Evolutionary conservation across 108 stramenopile species (phyloP).

Genomic region (Cyclotella atomus): DNA sequence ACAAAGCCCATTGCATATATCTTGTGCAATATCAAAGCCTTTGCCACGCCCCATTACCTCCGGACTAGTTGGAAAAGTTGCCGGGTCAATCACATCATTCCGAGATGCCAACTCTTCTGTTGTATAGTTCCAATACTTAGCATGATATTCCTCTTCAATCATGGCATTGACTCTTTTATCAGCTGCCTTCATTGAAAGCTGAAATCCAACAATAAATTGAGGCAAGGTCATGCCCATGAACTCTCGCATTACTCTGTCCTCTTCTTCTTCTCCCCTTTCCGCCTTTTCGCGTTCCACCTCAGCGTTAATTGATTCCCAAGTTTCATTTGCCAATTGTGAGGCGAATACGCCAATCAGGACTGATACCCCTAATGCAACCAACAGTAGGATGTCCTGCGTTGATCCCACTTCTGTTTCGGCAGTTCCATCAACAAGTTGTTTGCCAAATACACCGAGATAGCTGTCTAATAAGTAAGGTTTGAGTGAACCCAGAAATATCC

Average conservation of each 20-base stretch:
- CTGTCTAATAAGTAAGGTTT: constrained; percentile 93
- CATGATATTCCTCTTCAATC: constrained; percentile 66
- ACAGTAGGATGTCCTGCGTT: constrained; percentile 68
- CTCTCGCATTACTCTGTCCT: constrained; percentile 62
- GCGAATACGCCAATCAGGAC: constrained; percentile 89
- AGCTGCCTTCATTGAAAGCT: constrained; percentile 62
- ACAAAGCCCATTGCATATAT: constrained; percentile 69
- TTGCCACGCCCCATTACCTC: constrained; percentile 57
- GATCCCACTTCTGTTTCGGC: constrained; percentile 38
- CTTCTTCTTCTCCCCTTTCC: constrained; percentile 39
- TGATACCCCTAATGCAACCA: constrained; percentile 74
- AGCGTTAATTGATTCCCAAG: constrained; percentile 81
- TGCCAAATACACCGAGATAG: constrained; percentile 89
- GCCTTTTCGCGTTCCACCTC: constrained; percentile 73
- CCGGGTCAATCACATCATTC: constrained; percentile 56
- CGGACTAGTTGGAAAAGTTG: constrained; percentile 54
- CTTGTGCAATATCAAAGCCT: constrained; percentile 67
- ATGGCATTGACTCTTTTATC: constrained; percentile 59
- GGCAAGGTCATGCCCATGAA: constrained; percentile 69
- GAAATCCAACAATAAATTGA: constrained; percentile 71
- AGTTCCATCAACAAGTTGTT: constrained; percentile 73
- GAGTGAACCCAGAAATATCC: constrained; percentile 88
- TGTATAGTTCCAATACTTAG: constrained; percentile 81
- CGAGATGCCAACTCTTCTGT: constrained; percentile 34
- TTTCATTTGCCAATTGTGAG: constrained; percentile 81